Evolutionary conservation across 106 monocot species (phyloP), one percentile per base, ranked within the genome.

Genomic region (Agapanthus africanus): DNA sequence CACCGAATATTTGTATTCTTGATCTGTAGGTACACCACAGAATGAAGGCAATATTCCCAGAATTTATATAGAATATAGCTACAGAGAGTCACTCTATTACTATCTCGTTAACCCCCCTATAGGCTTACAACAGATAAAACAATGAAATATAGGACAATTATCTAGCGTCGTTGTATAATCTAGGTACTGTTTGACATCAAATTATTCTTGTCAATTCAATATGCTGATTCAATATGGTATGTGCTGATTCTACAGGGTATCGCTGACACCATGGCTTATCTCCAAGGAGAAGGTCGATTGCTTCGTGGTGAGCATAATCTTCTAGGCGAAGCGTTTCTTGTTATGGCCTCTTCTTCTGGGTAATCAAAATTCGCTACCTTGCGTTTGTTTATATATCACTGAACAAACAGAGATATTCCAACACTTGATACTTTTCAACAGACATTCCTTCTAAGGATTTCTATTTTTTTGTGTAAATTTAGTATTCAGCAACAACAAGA

Each of bases 271-370:
- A 99, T 99, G 93, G 85, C 80, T 70, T 77, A 79, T 67, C 87
- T 99, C 30, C 84, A 99, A 85, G 74, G 77, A 52, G 85, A 90
- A 74, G 93, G 93, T 36, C 80, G 63, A 34, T 68, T 99, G 54
- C 83, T 87, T 47, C 92, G 99, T 67, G 87, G 83, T 59, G 99
- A 99, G 74, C 93, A 87, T 79, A 99, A 99, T 85, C 80, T 90
- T 65, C 78, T 99, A 15, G 84, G 87, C 39, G 99, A 99, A 93
- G 93, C 93, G 77, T 90, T 93, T 85, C 89, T 99, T 74, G 79
- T 99, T 37, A 99, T 90, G 93, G 84, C 87, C 37, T 93, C 90
- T 44, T 87, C 90, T 76, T 76, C 87, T 77, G 99, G 99, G 99
- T 99, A 83, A n/a, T n/a, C n/a, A n/a, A n/a, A n/a, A n/a, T n/a